Base-by-base conservation (phyloP, 2,329 filamentous ascomycete species). In the Arthrobotrys musiformis region DNA sequence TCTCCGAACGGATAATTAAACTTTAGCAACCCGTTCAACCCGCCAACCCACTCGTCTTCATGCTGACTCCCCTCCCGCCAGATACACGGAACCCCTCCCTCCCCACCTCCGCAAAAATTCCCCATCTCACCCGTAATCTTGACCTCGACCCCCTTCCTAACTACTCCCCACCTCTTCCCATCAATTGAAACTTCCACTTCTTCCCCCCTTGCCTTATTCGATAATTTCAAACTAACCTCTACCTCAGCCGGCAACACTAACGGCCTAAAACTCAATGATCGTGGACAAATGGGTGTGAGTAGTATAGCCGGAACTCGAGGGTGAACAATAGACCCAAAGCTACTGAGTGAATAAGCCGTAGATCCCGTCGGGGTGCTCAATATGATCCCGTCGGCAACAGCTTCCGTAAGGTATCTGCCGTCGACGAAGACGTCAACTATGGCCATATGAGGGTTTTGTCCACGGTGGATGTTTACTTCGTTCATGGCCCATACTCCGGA, bases 1-100 rank as follows among this genome's bases (percentile, higher is more conserved):
- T 91, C 91, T 0, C 95, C 95, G 86, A 98, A 98, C 0, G 94
- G 94, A 84, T 97, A 93, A 83, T 99, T 99, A 83, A 98, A 99
- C 85, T 99, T 99, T 80, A 99, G 85, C 81, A 98, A 83, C 8
- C 93, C 93, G 82, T 97, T 99, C 82, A 99, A 84, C 0, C 95
- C 94, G 0, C 94, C 94, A 1, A 99, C 94, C 95, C 95, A 99
- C 17, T 94, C 93, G 83, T 98, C 94, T 81, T 97, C 93, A 52
- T 90, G 88, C 79, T 90, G 88, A 24, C 83, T 82, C 1, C 84
- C 85, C 24, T 82, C 82, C 66, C 40, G 83, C 83, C 24, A 86
- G 86, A 80, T 84, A 19, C 64, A 78, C 15, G 74, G 74, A 81
- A 86, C 42, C 82, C 84, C 3, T 83, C 11, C 84, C 80, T 77